Evolutionary conservation across 192 early-diverging fungal species (phyloP), one percentile per base, ranked within the genome.

Genomic region (Chytriomyces sp.): DNA sequence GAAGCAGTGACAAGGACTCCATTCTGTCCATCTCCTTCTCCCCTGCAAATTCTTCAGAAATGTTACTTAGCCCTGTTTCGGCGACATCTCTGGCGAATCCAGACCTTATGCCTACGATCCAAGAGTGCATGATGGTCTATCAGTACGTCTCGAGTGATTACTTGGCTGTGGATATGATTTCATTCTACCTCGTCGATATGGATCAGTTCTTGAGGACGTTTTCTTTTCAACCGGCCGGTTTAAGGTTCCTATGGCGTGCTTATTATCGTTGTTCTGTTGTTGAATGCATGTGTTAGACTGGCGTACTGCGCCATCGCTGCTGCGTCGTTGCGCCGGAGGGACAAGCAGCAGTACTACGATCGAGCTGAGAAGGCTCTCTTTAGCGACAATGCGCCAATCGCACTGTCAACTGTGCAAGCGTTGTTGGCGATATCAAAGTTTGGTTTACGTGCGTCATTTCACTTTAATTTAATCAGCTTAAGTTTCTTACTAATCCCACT

Each of bases 41-140:
- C 0, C 35, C 35, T 2, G 35, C 35, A 35, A 35, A 35, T 35
- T 35, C 35, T 1, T 35, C 35, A 35, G 35, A 4, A 35, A 35
- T 35, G 35, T 35, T 35, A 35, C 35, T 35, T 4, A 35, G 35
- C 35, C 35, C 35, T 35, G 35, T 35, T 35, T 35, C 35, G 35
- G 35, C 35, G 35, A 35, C 35, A 35, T 35, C 35, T 35, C 53
- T 57, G 16, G 53, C 53, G 1, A 20, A 57, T 20, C 13, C 53
- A 20, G 16, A 20, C 13, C 53, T n/a, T 13, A 57, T 57, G 53
- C 53, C 53, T n/a, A 57, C 53, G 53, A 57, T 57, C 5, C 53
- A 57, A 57, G 53, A 57, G 13, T 57, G 53, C 53, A 57, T 57
- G 53, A 13, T 57, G 53, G 53, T 57, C 16, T 57, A 57, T 57